Percentiles rank a stretch among this genome's conserved stretches.
phyloP scores from a whole-genome alignment of 495 filamentous ascomycete species.

The Endocarpon pusillum region DNA sequence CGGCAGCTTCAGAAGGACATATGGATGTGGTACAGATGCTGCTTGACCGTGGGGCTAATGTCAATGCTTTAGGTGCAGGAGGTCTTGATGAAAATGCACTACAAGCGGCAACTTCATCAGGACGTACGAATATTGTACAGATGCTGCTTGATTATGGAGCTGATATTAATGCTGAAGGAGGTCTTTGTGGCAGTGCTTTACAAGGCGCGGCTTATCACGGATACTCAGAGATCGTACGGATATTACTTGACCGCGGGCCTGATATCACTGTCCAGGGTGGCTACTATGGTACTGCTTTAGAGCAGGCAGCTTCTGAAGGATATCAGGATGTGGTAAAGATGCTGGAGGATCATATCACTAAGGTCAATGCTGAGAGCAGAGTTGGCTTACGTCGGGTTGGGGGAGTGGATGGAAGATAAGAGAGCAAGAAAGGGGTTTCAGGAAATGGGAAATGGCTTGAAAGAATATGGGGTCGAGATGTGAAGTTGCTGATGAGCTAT shows the following conservation, averaged over 20 bases:
- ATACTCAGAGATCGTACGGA: constrained; percentile 8
- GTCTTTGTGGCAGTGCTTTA: constrained; percentile 6
- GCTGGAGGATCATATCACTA: neutral
- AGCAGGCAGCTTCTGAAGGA: neutral
- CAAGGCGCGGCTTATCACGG: constrained; percentile 7
- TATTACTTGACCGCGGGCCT: constrained; percentile 12
- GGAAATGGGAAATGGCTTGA: too few relatives aligned
- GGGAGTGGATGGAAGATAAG: too few relatives aligned
- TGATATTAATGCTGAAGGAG: constrained; percentile 7
- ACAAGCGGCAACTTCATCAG: constrained; percentile 24
- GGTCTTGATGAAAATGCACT: constrained; percentile 8
- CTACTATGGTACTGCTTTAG: neutral
- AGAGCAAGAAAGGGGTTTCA: too few relatives aligned
- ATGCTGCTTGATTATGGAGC: constrained; percentile 12
- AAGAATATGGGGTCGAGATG: too few relatives aligned
- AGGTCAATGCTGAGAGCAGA: too few relatives aligned
- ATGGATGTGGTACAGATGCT: constrained; percentile 4
- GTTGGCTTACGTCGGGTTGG: too few relatives aligned
- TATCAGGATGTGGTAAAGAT: constrained; percentile 1
- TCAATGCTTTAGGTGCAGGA: neutral
- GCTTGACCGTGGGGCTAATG: neutral
- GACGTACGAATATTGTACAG: constrained; percentile 15
- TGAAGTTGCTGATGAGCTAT: too few relatives aligned
- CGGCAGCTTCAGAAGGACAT: constrained; percentile 26
- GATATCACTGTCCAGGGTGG: too few relatives aligned